Conservation (phyloP, 768 basidiomycete species). For the Lactarius tabidus region DNA sequence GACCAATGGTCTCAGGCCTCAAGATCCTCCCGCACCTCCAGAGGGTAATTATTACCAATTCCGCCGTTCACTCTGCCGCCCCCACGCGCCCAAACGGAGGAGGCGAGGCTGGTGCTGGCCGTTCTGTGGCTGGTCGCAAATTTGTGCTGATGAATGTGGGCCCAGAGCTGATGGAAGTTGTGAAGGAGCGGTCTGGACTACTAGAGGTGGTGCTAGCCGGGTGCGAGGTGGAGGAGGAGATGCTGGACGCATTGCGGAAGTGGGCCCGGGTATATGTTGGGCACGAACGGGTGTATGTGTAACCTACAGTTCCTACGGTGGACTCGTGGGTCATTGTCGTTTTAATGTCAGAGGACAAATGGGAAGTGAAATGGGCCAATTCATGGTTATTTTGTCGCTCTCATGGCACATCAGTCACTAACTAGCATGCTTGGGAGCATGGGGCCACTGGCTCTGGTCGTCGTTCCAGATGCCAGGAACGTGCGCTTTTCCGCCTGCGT, state of each 20-base stretch:
- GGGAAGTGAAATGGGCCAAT: too few relatives aligned
- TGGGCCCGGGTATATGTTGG: constrained; percentile 3
- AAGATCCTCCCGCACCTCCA: constrained; percentile 15
- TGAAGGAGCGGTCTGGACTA: constrained; percentile 2
- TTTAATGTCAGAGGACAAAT: too few relatives aligned
- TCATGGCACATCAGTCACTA: too few relatives aligned
- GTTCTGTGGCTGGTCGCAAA: background rate
- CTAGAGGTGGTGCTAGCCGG: constrained; percentile 10
- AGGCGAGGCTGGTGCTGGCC: background rate
- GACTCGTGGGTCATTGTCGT: too few relatives aligned
- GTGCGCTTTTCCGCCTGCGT: constrained; percentile 45
- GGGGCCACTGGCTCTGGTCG: too few relatives aligned
- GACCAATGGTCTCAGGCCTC: too few relatives aligned
- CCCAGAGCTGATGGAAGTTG: constrained; percentile 4
- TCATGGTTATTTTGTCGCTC: too few relatives aligned
- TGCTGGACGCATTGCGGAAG: constrained; percentile 4
- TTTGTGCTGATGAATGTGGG: background rate
- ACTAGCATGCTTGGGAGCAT: too few relatives aligned
- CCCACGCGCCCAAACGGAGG: background rate
- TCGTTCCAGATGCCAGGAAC: constrained; percentile 48
- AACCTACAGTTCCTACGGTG: background rate
- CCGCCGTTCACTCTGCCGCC: background rate
- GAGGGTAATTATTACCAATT: background rate
- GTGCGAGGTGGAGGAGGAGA: background rate
- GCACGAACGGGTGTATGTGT: constrained; percentile 12